Conservation (phyloP, 176 grass and related monocot genomes). For the Bonia amplexicaulis region DNA sequence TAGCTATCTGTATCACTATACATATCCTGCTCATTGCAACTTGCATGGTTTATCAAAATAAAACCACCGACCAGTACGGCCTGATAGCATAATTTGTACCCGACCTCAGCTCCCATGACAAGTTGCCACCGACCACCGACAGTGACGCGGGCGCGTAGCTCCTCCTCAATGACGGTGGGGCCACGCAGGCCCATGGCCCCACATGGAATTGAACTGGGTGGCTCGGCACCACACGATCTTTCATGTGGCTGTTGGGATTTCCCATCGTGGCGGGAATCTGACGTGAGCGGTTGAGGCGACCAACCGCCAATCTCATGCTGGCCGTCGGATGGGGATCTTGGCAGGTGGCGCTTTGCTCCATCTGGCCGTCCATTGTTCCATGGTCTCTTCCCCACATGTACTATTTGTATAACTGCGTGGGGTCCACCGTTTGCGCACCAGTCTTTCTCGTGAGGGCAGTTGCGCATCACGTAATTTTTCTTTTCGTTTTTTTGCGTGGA, state of each 20-base stretch:
- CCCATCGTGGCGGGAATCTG: constrained; percentile 18
- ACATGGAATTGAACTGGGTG: neutral
- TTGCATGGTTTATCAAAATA: constrained; percentile 9
- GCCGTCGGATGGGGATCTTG: constrained; percentile 40
- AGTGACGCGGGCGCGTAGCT: neutral
- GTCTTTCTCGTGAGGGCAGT: no score
- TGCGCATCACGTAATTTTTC: no score
- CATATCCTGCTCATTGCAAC: neutral
- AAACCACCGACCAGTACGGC: constrained; percentile 47
- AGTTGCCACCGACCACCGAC: neutral
- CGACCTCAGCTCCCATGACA: neutral
- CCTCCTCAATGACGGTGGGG: neutral
- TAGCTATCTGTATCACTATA: no score
- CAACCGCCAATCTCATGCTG: constrained; percentile 26
- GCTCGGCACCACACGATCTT: neutral
- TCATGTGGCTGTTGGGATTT: neutral
- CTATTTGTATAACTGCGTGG: no score
- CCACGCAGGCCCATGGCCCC: rapidly evolving
- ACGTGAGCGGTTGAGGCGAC: constrained; percentile 29
- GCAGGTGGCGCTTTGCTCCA: neutral
- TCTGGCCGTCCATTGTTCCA: neutral
- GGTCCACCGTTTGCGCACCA: no score
- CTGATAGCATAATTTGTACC: neutral
- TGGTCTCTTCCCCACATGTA: neutral
- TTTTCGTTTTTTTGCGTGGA: no score